Evolutionary conservation across 345 rosid genomes (phyloP).

Genomic region (Linum trigynum): DNA sequence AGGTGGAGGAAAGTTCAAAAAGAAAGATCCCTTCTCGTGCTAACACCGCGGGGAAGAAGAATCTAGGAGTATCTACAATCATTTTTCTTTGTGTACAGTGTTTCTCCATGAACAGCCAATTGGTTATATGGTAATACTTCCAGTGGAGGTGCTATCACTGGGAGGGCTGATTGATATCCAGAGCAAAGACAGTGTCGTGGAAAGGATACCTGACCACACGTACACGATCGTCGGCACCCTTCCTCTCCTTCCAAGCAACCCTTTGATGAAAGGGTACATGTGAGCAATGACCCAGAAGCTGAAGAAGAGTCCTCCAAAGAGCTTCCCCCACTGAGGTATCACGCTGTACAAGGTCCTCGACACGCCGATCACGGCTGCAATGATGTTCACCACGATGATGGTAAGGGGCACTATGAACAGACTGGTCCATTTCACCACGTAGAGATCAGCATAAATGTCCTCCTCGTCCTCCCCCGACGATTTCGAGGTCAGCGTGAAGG

Average conservation of each 20-base stretch:
- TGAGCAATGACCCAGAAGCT: slow-evolving; percentile 88
- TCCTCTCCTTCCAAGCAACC: slow-evolving; percentile 80
- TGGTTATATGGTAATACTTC: slow-evolving; percentile 1
- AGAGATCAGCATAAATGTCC: slow-evolving; percentile 67
- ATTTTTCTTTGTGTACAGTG: neutral
- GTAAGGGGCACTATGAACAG: slow-evolving; percentile 75
- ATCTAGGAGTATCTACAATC: neutral
- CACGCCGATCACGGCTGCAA: slow-evolving; percentile 56
- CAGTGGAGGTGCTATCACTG: slow-evolving; percentile 15
- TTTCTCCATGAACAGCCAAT: neutral
- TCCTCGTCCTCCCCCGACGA: slow-evolving; percentile 66
- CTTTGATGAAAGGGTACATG: slow-evolving; percentile 76
- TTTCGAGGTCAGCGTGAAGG: slow-evolving; percentile 68
- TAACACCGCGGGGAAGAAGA: neutral
- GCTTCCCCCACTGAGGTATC: slow-evolving; percentile 82
- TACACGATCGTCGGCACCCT: slow-evolving; percentile 72
- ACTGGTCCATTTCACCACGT: slow-evolving; percentile 81
- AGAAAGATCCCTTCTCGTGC: neutral
- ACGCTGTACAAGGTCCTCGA: slow-evolving; percentile 71
- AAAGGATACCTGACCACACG: slow-evolving; percentile 72
- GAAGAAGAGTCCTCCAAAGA: slow-evolving; percentile 72
- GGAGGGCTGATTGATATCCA: slow-evolving; percentile 74
- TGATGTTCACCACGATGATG: slow-evolving; percentile 55
- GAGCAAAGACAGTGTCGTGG: slow-evolving; percentile 63
- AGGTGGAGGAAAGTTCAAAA: neutral